These are phyloP conservation scores for Trifolium dubium DNA, from an alignment of 306 rosid genomes.

Conservation along the genomic window DNA sequence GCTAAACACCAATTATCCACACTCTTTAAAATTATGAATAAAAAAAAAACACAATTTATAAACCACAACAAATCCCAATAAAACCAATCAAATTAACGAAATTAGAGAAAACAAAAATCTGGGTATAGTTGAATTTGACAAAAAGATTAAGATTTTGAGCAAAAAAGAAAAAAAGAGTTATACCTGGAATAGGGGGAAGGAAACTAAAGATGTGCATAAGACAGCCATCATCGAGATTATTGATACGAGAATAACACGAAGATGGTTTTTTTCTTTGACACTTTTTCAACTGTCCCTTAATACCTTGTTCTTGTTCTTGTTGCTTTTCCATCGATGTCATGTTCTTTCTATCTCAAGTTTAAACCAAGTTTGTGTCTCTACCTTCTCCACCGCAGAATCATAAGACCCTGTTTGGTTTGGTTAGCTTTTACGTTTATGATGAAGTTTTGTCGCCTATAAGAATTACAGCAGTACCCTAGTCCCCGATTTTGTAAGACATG, in stretches of 20 bases:
- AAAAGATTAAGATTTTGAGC: conserved; percentile 22
- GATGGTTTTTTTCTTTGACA: conserved; percentile 29
- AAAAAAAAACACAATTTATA: not conserved
- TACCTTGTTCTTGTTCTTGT: not conserved
- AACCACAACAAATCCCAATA: conserved; percentile 24
- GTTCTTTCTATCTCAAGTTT: conserved; percentile 20
- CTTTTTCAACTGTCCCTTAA: conserved; percentile 44
- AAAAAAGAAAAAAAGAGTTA: not conserved
- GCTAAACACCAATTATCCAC: not conserved
- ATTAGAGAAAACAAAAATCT: conserved; percentile 28
- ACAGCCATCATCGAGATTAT: conserved; percentile 83
- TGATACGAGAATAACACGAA: conserved; percentile 51
- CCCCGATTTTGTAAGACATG: too few relatives aligned
- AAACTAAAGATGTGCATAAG: conserved; percentile 95
- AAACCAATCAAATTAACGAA: conserved; percentile 14
- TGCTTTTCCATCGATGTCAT: conserved; percentile 33
- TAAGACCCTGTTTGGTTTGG: conserved; percentile 42
- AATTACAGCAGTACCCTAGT: too few relatives aligned
- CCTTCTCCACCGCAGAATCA: conserved; percentile 2
- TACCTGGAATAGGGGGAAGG: conserved; percentile 95
- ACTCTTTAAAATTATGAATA: not conserved
- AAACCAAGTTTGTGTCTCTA: conserved; percentile 28
- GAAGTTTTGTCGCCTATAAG: not conserved
- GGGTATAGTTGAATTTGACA: conserved; percentile 34
- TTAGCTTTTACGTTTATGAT: not conserved